A percentile compares a stretch with the other conserved stretches of the same genome.
Evolutionary conservation across 2,329 filamentous ascomycete genomes (phyloP).

Genomic region (Diaporthe sp.): DNA sequence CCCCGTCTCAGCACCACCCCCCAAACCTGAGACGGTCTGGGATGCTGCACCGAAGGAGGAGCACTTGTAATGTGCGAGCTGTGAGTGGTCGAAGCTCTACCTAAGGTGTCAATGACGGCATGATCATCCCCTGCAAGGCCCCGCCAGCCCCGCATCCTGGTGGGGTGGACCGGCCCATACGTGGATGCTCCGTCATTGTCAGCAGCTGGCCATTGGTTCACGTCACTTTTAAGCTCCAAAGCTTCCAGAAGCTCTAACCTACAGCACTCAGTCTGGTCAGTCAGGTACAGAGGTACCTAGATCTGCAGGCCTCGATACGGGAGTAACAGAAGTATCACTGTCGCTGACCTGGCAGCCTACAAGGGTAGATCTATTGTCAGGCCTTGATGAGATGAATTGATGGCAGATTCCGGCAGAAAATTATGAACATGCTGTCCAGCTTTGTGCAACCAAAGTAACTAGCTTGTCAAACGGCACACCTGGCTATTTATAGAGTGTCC

Average conservation of each 20-base stretch:
- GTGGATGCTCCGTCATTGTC: constrained; percentile 11
- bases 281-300: background rate
- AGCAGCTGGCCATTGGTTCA: constrained; percentile 5
- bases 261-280: too few relatives aligned
- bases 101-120: constrained; percentile 33
- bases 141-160: constrained; percentile 17
- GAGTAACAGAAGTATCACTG: background rate
- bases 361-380: background rate
- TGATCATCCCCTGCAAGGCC: background rate
- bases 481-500: background rate
- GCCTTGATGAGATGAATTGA: background rate
- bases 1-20: background rate
- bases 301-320: background rate
- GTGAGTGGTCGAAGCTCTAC: constrained; percentile 38
- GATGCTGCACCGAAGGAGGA: constrained; percentile 20
- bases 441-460: background rate
- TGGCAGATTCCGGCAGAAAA: background rate
- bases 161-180: constrained; percentile 8
- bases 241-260: constrained; percentile 1
- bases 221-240: background rate
- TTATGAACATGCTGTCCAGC: background rate
- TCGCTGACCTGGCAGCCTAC: background rate
- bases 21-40: constrained; percentile 15
- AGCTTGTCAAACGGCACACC: too few relatives aligned
- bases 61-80: constrained; percentile 31